These are phyloP conservation scores for Uncinocarpus reesii DNA, from an alignment of 2,329 filamentous ascomycete species.

Conservation along the genomic window DNA sequence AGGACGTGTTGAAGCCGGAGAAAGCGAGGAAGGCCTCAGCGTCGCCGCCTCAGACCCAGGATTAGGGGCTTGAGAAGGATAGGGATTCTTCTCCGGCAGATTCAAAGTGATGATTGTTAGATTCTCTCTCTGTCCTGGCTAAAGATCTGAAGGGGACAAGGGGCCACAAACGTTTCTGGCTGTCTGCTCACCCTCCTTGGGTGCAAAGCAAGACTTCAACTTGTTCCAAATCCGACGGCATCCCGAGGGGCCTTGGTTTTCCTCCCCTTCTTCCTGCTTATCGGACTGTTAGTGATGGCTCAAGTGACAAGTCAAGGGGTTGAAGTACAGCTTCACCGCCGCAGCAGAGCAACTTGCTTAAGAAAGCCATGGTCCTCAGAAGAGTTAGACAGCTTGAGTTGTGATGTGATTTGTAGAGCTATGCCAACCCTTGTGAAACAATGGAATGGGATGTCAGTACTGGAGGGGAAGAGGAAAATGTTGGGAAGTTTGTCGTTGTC, in stretches of 20 bases:
- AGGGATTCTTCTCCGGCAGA: neutral
- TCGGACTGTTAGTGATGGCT: neutral
- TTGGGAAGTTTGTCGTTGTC: neutral
- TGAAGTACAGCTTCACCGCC: neutral
- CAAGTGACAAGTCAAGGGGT: neutral
- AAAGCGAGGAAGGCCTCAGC: neutral
- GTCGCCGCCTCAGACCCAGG: slow-evolving; percentile 1
- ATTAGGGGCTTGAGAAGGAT: neutral
- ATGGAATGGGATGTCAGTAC: neutral
- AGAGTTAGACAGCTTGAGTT: neutral
- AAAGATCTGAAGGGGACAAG: neutral
- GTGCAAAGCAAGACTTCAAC: neutral
- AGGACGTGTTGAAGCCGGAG: slow-evolving; percentile 2
- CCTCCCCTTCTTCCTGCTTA: neutral
- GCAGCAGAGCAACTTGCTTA: slow-evolving; percentile 4
- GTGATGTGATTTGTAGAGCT: neutral
- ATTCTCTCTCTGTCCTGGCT: neutral
- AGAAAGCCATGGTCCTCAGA: neutral
- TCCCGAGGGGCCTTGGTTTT: neutral
- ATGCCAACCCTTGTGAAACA: neutral
- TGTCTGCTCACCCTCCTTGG: neutral
- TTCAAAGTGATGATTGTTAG: neutral
- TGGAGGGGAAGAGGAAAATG: neutral
- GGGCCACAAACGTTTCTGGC: neutral
- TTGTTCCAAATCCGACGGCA: neutral